These are phyloP conservation scores for Mucor circinelloides DNA, from an alignment of 371 early-diverging fungal species.

Conservation along the genomic window DNA sequence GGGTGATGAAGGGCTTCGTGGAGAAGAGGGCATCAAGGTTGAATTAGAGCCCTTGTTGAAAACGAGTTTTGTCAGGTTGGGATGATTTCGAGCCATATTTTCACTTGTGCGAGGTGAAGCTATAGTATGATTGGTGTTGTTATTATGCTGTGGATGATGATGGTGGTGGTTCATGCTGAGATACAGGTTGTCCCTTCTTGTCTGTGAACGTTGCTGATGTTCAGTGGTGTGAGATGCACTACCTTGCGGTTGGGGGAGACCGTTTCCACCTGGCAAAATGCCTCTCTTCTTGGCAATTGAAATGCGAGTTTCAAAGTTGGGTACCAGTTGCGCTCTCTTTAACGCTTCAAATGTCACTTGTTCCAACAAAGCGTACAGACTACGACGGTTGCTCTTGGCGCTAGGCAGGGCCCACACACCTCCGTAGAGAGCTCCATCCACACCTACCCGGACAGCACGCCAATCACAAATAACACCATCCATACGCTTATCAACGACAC, in stretches of 20 bases:
- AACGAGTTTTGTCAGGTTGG: constrained; percentile 32
- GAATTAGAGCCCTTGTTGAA: constrained; percentile 33
- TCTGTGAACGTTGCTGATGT: constrained; percentile 6
- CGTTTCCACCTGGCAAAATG: constrained; percentile 14
- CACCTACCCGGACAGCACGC: constrained; percentile 49
- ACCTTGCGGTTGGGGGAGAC: not conserved
- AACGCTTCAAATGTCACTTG: constrained; percentile 56
- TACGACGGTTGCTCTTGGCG: constrained; percentile 41
- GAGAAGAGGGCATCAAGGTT: constrained; percentile 17
- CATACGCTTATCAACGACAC: constrained; percentile 50
- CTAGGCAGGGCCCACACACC: constrained; percentile 51
- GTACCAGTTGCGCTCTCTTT: constrained; percentile 53
- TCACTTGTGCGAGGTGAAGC: constrained; percentile 6
- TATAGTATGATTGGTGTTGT: not conserved
- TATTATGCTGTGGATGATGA: not conserved
- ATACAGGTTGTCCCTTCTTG: constrained; percentile 7
- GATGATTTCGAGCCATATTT: constrained; percentile 6
- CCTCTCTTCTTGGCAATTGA: constrained; percentile 52
- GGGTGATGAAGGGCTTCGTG: constrained; percentile 36
- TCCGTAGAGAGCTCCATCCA: constrained; percentile 46
- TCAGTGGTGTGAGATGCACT: constrained; percentile 12
- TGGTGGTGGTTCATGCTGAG: not conserved
- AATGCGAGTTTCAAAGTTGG: constrained; percentile 55
- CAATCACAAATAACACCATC: constrained; percentile 56
- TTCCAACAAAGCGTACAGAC: constrained; percentile 48